phyloP scores from a whole-genome alignment of 805 yeast species.

The Ogataea henricii region DNA sequence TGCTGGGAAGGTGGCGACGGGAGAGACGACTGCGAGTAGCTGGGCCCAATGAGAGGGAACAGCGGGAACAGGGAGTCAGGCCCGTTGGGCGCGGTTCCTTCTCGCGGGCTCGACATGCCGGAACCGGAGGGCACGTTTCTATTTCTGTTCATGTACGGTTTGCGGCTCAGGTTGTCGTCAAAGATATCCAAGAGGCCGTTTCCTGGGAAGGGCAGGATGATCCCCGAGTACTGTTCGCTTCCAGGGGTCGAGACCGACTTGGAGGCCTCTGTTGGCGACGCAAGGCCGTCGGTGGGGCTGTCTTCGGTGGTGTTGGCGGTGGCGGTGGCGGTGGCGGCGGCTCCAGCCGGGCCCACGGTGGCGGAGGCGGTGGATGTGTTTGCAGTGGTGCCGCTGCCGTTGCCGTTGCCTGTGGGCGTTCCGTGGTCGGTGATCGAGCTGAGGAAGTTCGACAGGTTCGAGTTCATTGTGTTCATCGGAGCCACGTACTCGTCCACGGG shows the following conservation, averaged over 20 bases:
- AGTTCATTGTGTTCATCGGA: constrained; percentile 39
- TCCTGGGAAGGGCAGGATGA: constrained; percentile 30
- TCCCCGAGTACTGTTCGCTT: constrained; percentile 21
- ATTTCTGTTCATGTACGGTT: constrained; percentile 12
- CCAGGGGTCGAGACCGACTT: constrained; percentile 2
- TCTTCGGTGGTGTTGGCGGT: neutral
- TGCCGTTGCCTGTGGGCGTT: neutral
- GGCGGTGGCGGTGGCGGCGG: neutral
- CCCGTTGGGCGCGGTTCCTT: constrained; percentile 16
- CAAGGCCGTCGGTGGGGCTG: constrained; percentile 6
- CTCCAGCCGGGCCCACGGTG: too few relatives aligned
- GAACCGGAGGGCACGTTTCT: constrained; percentile 20
- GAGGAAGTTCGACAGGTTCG: constrained; percentile 33
- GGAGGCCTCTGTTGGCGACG: neutral
- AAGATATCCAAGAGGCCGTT: constrained; percentile 36
- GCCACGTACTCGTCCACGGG: constrained; percentile 40
- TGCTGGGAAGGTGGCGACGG: constrained; percentile 20
- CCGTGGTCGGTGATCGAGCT: constrained; percentile 13
- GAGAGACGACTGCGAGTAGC: constrained; percentile 21
- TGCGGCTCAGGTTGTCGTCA: constrained; percentile 19
- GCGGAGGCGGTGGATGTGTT: too few relatives aligned
- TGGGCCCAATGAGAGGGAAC: constrained; percentile 37
- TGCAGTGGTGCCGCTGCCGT: neutral
- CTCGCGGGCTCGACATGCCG: constrained; percentile 22
- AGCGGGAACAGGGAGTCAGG: constrained; percentile 36